Conservation (phyloP, 2,329 filamentous ascomycete species). For the Talaromyces albobiverticillius region DNA sequence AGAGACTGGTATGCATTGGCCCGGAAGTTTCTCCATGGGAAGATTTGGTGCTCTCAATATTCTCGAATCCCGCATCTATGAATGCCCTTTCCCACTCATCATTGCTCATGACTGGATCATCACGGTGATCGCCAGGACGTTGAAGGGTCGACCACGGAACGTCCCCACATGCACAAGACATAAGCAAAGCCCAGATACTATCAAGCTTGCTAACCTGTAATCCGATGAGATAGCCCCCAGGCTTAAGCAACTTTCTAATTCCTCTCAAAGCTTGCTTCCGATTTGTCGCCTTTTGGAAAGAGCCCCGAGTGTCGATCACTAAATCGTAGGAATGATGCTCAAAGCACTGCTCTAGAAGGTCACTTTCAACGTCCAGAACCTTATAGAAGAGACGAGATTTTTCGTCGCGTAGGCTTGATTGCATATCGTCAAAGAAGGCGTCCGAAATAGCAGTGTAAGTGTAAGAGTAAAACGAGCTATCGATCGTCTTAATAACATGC, state of each 20-base stretch:
- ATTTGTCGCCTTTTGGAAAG: slow-evolving; percentile 28
- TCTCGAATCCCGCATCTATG: background rate
- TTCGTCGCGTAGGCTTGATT: background rate
- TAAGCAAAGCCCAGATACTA: slow-evolving; percentile 33
- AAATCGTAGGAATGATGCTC: slow-evolving; percentile 27
- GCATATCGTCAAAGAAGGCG: slow-evolving; percentile 17
- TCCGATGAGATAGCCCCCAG: slow-evolving; percentile 42
- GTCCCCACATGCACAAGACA: background rate
- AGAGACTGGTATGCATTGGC: background rate
- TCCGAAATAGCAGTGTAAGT: slow-evolving; percentile 21
- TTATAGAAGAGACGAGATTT: slow-evolving; percentile 21
- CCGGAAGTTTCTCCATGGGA: background rate
- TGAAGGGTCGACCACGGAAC: background rate
- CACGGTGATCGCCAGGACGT: background rate
- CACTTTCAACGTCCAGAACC: slow-evolving; percentile 27
- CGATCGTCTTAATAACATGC: slow-evolving; percentile 30
- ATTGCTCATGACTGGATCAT: background rate
- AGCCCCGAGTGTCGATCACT: slow-evolving; percentile 29
- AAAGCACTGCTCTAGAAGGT: slow-evolving; percentile 28
- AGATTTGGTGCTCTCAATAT: background rate
- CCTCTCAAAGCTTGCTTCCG: slow-evolving; percentile 22
- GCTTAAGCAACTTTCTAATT: slow-evolving; percentile 27
- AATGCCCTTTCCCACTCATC: slow-evolving; percentile 1
- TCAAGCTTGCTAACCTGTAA: slow-evolving; percentile 31
- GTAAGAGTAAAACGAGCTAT: slow-evolving; percentile 7